These are phyloP conservation scores for Pleoardoris graminearum DNA, from an alignment of 2,329 filamentous ascomycete genomes.

Conservation along the genomic window DNA sequence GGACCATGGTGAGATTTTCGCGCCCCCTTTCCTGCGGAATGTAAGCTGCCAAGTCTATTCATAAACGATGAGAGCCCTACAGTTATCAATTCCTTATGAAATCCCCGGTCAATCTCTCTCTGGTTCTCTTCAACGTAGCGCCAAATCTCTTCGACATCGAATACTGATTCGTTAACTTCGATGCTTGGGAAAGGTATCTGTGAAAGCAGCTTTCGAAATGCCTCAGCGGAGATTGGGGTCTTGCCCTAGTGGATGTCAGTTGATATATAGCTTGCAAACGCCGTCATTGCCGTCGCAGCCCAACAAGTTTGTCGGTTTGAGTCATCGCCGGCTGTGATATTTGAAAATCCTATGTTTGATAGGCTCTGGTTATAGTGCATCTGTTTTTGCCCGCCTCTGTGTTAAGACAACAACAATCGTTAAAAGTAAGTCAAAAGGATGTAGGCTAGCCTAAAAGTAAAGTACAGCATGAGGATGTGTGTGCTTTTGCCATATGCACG, in stretches of 20 bases:
- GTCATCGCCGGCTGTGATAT: no score
- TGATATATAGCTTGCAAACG: no score
- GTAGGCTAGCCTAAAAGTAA: no score
- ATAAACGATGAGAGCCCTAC: background rate
- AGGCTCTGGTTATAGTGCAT: no score
- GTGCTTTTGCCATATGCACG: no score
- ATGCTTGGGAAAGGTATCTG: conserved; percentile 13
- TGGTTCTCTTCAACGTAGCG: conserved; percentile 9
- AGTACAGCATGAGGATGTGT: no score
- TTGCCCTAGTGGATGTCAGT: background rate
- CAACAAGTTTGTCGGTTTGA: no score
- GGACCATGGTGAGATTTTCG: background rate
- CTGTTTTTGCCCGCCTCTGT: no score
- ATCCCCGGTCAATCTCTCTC: conserved; percentile 3
- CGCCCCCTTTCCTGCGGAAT: background rate
- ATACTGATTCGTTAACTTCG: conserved; percentile 8
- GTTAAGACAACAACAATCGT: no score
- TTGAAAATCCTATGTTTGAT: no score
- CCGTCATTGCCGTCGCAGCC: no score
- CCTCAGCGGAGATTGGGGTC: conserved; percentile 10
- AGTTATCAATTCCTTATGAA: background rate
- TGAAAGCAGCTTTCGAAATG: conserved; percentile 13
- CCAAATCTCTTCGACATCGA: conserved; percentile 13
- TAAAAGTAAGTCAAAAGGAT: no score
- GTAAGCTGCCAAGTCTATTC: background rate